A percentile compares a stretch with the other conserved stretches of the same genome.
Evolutionary conservation across 2,329 filamentous ascomycete genomes (phyloP).

Genomic region (Penicillium psychrosexuale): DNA sequence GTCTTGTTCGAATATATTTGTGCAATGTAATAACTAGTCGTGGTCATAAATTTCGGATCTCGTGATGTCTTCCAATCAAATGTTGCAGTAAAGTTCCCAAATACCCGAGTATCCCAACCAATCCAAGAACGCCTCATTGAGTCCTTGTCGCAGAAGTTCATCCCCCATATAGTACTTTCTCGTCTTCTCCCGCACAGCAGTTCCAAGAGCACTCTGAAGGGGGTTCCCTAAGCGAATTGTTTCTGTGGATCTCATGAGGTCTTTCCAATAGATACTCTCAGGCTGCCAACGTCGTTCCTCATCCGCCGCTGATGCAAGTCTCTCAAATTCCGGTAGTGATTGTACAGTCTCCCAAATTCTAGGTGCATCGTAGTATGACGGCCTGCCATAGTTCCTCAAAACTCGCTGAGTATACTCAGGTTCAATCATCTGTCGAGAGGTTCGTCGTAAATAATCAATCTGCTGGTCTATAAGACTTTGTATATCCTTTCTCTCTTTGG

Average conservation of each 20-base stretch:
- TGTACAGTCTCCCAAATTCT: constrained; percentile 13
- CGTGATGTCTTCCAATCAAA: background rate
- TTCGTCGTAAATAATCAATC: constrained; percentile 13
- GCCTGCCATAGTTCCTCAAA: constrained; percentile 7
- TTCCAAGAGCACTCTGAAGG: constrained; percentile 8
- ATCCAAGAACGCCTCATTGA: constrained; percentile 16
- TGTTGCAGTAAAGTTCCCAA: constrained; percentile 9
- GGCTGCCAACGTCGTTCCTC: constrained; percentile 9
- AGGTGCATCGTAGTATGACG: constrained; percentile 12
- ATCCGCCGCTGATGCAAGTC: constrained; percentile 6
- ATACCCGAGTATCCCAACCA: constrained; percentile 11
- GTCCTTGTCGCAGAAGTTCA: constrained; percentile 15
- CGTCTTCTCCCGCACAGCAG: background rate
- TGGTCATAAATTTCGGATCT: background rate
- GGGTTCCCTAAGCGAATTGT: constrained; percentile 5
- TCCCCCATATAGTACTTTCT: constrained; percentile 14
- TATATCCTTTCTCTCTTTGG: background rate
- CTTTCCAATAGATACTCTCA: constrained; percentile 12
- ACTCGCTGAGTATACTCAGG: constrained; percentile 5
- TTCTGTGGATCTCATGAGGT: constrained; percentile 11
- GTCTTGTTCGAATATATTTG: background rate
- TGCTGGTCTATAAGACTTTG: constrained; percentile 8
- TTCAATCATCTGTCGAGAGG: constrained; percentile 15
- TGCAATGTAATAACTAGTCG: background rate
- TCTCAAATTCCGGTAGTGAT: constrained; percentile 6